A percentile compares a stretch with the other conserved stretches of the same genome.
Conservation (phyloP, 768 basidiomycete species). For the Lactarius quietus region DNA sequence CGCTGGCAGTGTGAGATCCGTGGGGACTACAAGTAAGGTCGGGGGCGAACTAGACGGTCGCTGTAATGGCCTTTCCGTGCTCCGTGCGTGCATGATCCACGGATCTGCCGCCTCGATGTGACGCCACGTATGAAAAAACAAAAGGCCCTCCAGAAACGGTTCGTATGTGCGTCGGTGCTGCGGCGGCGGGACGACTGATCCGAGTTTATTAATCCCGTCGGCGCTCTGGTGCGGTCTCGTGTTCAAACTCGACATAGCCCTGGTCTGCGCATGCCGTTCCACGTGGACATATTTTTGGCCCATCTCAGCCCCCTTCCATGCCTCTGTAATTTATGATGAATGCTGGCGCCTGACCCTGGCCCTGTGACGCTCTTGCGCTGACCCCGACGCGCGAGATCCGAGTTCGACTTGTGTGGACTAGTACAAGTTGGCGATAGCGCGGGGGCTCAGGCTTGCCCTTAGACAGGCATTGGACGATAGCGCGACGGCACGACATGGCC, state of each 20-base stretch:
- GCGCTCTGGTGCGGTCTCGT: not conserved
- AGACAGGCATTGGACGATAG: too few relatives aligned
- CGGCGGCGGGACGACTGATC: not conserved
- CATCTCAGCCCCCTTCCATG: not conserved
- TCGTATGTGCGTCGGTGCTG: not conserved
- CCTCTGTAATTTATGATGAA: not conserved
- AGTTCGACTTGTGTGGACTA: not conserved
- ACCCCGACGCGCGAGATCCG: not conserved
- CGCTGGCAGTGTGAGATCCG: not conserved
- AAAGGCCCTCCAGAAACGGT: not conserved
- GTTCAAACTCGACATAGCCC: not conserved
- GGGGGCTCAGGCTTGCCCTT: too few relatives aligned
- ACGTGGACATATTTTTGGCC: not conserved
- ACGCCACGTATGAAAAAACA: not conserved
- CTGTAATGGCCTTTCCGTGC: not conserved
- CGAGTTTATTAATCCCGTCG: too few relatives aligned
- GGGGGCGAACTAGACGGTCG: not conserved
- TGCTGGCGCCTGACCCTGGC: not conserved
- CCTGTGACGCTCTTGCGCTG: not conserved
- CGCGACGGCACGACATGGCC: not conserved
- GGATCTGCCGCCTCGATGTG: not conserved
- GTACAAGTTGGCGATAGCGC: not conserved
- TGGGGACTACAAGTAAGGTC: too few relatives aligned
- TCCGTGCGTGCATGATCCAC: not conserved
- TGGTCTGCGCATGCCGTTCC: not conserved